Percentiles rank a stretch among this genome's conserved stretches.
Evolutionary conservation across 805 yeast species (phyloP).

Genomic region (Monosporozyma aerobia): DNA sequence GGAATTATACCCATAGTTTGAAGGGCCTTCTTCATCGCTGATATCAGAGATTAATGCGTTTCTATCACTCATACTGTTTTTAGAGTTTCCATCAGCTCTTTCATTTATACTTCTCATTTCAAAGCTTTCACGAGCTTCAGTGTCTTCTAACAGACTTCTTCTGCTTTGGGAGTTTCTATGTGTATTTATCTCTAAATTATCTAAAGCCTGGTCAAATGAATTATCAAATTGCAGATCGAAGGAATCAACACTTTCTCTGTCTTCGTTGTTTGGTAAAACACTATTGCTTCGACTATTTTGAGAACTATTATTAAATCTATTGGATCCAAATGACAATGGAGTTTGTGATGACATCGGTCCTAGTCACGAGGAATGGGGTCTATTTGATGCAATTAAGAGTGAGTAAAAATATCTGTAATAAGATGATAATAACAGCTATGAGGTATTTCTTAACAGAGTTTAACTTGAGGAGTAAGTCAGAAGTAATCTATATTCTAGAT

Average conservation of each 20-base stretch:
- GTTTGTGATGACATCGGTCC: constrained; percentile 20
- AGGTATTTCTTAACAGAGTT: neutral
- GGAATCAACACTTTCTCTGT: constrained; percentile 32
- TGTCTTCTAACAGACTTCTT: constrained; percentile 3
- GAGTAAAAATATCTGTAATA: neutral
- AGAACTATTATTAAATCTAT: constrained; percentile 5
- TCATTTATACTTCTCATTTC: constrained; percentile 23
- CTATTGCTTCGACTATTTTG: constrained; percentile 1
- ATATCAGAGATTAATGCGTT: constrained; percentile 11
- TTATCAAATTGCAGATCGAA: constrained; percentile 56
- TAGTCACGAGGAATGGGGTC: neutral
- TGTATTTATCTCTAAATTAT: constrained; percentile 35
- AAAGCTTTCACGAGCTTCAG: constrained; percentile 16
- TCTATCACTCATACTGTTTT: constrained; percentile 16
- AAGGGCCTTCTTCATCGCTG: neutral
- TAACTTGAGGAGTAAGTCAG: neutral
- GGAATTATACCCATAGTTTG: neutral
- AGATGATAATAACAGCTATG: neutral
- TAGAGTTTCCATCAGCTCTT: constrained; percentile 2
- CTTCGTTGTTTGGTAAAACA: neutral
- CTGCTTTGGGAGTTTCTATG: constrained; percentile 4
- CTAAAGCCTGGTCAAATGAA: constrained; percentile 55
- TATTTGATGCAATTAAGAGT: neutral
- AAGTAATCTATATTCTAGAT: neutral
- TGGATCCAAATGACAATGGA: constrained; percentile 11